phyloP scores from a whole-genome alignment of 768 basidiomycete genomes.

The Phanerochaete carnosa region DNA sequence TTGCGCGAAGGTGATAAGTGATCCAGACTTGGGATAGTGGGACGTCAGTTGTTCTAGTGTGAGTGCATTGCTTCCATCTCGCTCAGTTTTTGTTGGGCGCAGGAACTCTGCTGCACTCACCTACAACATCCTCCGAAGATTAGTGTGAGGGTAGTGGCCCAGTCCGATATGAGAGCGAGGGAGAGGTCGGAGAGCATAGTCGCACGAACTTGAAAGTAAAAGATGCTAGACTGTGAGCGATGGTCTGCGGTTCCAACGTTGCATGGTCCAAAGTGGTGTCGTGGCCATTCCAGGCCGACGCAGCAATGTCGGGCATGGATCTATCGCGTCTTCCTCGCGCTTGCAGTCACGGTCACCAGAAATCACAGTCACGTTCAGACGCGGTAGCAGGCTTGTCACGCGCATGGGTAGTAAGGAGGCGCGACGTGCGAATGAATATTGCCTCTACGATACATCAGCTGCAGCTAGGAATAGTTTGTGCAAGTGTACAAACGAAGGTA shows the following conservation, averaged over 20 bases:
- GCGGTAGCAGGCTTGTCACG: not conserved
- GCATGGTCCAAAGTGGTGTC: not conserved
- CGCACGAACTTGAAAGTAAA: not conserved
- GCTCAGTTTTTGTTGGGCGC: not conserved
- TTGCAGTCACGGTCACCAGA: not conserved
- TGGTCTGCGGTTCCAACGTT: not conserved
- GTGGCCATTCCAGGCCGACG: not conserved
- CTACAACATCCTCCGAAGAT: conserved; percentile 93
- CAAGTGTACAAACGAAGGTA: conserved; percentile 1
- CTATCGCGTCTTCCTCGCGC: not conserved
- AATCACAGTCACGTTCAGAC: not conserved
- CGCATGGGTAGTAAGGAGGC: not conserved
- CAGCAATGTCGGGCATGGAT: not conserved
- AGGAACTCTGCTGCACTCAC: conserved; percentile 26
- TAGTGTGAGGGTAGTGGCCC: conserved; percentile 64
- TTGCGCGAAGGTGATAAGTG: conserved; percentile 85
- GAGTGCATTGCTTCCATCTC: conserved; percentile 61
- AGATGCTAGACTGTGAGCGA: not conserved
- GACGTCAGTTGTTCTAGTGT: conserved; percentile 73
- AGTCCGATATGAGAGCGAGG: conserved; percentile 33
- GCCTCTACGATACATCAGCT: conserved; percentile 1
- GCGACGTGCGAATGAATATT: not conserved
- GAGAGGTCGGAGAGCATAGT: conserved; percentile 10
- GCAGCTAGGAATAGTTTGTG: conserved; percentile 18
- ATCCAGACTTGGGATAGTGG: conserved; percentile 65